These are phyloP conservation scores for Fistulinella prunicolor DNA, from an alignment of 768 basidiomycete species.

Conservation along the genomic window DNA sequence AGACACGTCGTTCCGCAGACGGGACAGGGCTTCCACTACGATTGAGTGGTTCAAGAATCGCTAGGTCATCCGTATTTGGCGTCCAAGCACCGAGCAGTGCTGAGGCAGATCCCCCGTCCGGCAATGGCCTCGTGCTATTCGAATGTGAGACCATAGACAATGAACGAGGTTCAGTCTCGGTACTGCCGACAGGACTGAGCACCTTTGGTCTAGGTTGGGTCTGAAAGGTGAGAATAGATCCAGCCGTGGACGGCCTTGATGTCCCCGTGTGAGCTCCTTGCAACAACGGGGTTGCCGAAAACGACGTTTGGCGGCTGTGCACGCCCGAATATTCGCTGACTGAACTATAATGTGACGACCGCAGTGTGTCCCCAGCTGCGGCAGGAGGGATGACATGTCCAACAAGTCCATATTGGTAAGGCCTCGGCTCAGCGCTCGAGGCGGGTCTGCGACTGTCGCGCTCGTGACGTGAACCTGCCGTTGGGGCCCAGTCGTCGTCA, in stretches of 20 bases:
- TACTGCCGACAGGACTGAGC: slow-evolving; percentile 1
- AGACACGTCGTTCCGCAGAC: slow-evolving; percentile 20
- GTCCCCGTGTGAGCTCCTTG: slow-evolving; percentile 12
- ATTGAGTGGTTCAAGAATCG: slow-evolving; percentile 12
- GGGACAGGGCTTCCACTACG: slow-evolving; percentile 22
- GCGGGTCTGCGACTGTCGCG: slow-evolving; percentile 30
- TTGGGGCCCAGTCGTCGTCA: slow-evolving; percentile 20
- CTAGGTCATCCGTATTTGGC: slow-evolving; percentile 23
- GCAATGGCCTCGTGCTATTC: slow-evolving; percentile 8
- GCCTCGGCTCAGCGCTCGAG: slow-evolving; percentile 42
- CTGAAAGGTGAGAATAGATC: slow-evolving; percentile 38
- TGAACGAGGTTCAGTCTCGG: slow-evolving; percentile 14
- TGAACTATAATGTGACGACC: slow-evolving; percentile 32
- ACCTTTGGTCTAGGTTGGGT: slow-evolving; percentile 11
- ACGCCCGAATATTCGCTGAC: slow-evolving; percentile 18
- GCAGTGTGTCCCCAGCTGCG: slow-evolving; percentile 30
- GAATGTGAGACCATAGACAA: slow-evolving; percentile 22
- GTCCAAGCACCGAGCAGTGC: slow-evolving; percentile 10
- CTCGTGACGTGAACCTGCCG: slow-evolving; percentile 15
- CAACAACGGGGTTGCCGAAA: slow-evolving; percentile 25
- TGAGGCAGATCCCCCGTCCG: slow-evolving; percentile 1
- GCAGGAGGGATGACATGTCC: slow-evolving; percentile 39
- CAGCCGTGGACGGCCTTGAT: slow-evolving; percentile 45
- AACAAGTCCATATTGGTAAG: slow-evolving; percentile 63
- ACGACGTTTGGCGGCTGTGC: slow-evolving; percentile 26